These are phyloP conservation scores for Cytospora paraplurivora DNA, from an alignment of 2,329 filamentous ascomycete species.

Conservation along the genomic window DNA sequence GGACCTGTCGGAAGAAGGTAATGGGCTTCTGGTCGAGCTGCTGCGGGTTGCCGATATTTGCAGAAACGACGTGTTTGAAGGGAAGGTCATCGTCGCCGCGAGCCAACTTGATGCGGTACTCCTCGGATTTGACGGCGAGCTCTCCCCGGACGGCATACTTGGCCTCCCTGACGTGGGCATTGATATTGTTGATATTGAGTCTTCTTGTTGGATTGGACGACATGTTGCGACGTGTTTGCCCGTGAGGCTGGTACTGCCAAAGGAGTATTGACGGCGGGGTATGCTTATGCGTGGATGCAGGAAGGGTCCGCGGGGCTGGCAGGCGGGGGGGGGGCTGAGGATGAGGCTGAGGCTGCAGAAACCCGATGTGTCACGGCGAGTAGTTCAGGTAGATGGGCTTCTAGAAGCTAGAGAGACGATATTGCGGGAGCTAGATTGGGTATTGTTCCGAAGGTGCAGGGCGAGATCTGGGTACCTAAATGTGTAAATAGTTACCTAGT, in stretches of 20 bases:
- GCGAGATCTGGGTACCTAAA: no score
- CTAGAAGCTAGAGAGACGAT: neutral
- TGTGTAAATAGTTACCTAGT: no score
- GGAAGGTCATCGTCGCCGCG: constrained; percentile 66
- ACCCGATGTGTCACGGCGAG: neutral
- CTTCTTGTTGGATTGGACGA: constrained; percentile 44
- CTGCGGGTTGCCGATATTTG: constrained; percentile 99
- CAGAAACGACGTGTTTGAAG: constrained; percentile 89
- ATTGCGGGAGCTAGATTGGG: no score
- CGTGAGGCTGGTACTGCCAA: constrained; percentile 28
- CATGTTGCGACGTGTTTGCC: constrained; percentile 36
- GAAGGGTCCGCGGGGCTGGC: constrained; percentile 13
- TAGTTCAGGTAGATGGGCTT: neutral
- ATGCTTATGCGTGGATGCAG: neutral
- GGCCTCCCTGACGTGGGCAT: constrained; percentile 81
- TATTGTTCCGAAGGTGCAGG: no score
- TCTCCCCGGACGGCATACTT: constrained; percentile 97
- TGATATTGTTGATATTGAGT: constrained; percentile 85
- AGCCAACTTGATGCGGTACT: constrained; percentile 75
- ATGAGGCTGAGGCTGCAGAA: constrained; percentile 22
- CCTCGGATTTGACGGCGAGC: constrained; percentile 89
- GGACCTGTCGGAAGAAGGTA: constrained; percentile 97
- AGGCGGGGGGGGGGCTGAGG: no score
- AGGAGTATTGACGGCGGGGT: constrained; percentile 28
- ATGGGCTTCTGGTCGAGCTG: constrained; percentile 99